phyloP scores from a whole-genome alignment of 2,329 filamentous ascomycete species.

The Dothideomycetes sp. region DNA sequence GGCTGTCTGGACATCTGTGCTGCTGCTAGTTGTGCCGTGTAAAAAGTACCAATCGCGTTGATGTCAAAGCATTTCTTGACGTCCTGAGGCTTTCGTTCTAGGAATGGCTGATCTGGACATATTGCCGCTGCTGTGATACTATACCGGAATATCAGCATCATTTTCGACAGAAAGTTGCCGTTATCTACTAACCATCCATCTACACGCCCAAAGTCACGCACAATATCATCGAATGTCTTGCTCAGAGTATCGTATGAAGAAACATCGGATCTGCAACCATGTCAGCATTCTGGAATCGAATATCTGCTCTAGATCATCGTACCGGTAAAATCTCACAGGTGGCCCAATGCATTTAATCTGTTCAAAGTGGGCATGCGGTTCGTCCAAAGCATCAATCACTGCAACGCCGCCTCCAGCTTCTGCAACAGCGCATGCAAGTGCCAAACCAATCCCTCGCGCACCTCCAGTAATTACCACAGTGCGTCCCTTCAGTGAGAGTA shows the following conservation, averaged over 20 bases:
- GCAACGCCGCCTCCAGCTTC: slow-evolving; percentile 19
- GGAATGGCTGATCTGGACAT: slow-evolving; percentile 9
- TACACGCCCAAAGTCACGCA: slow-evolving; percentile 6
- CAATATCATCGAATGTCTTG: slow-evolving; percentile 3
- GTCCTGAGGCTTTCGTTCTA: slow-evolving; percentile 4
- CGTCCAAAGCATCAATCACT: slow-evolving; percentile 13
- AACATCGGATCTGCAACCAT: slow-evolving; percentile 6
- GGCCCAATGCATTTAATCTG: slow-evolving; percentile 1
- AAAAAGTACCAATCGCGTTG: slow-evolving; percentile 23
- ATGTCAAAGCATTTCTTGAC: slow-evolving; percentile 8
- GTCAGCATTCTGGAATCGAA: neutral
- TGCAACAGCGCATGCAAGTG: slow-evolving; percentile 17
- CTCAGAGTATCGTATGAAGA: slow-evolving; percentile 5
- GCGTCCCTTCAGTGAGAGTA: slow-evolving; percentile 10
- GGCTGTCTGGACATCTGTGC: slow-evolving; percentile 24
- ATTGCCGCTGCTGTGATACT: slow-evolving; percentile 10
- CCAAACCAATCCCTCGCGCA: slow-evolving; percentile 19
- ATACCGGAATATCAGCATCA: neutral
- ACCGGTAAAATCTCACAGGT: slow-evolving; percentile 6
- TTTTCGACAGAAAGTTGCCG: too few relatives aligned
- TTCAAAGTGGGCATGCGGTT: slow-evolving; percentile 5
- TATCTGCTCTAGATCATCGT: neutral
- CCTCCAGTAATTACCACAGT: slow-evolving; percentile 18
- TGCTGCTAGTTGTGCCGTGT: slow-evolving; percentile 25
- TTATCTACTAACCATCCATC: slow-evolving; percentile 8